These are phyloP conservation scores for Colletotrichum sp. DNA, from an alignment of 2,329 filamentous ascomycete genomes.

Conservation along the genomic window DNA sequence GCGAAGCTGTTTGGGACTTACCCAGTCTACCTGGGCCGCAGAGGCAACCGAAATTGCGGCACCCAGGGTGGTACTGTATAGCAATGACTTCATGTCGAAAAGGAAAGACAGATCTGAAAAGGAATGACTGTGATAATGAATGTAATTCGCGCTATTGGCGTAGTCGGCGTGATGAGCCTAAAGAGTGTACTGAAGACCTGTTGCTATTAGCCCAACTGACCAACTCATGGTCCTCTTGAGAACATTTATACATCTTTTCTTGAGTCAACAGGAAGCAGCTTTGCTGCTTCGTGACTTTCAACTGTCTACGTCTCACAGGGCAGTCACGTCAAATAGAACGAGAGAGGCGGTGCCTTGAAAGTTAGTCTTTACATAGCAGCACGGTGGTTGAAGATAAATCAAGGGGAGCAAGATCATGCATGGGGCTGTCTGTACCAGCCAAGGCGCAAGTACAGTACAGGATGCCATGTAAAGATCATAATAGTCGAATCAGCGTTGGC, in stretches of 20 bases:
- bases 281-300: not conserved
- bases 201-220: not conserved
- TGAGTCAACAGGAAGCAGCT: not conserved
- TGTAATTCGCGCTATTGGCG: not conserved
- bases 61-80: not conserved
- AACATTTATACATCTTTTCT: not conserved
- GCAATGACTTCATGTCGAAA: not conserved
- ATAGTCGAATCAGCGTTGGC: not conserved
- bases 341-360: not conserved
- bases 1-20: not conserved
- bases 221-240: not conserved
- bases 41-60: not conserved
- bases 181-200: not conserved
- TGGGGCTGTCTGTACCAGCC: not conserved
- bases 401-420: not conserved
- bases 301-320: not conserved
- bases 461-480: not conserved
- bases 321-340: not conserved
- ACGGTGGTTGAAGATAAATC: not conserved
- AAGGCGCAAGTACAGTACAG: accelerated
- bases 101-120: not conserved
- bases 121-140: not conserved
- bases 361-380: not conserved
- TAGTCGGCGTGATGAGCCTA: not conserved
- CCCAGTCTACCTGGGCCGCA: not conserved